A percentile compares a stretch with the other conserved stretches of the same genome.
Conservation (phyloP, 805 yeast genomes). For the Ogataea methanolica region DNA sequence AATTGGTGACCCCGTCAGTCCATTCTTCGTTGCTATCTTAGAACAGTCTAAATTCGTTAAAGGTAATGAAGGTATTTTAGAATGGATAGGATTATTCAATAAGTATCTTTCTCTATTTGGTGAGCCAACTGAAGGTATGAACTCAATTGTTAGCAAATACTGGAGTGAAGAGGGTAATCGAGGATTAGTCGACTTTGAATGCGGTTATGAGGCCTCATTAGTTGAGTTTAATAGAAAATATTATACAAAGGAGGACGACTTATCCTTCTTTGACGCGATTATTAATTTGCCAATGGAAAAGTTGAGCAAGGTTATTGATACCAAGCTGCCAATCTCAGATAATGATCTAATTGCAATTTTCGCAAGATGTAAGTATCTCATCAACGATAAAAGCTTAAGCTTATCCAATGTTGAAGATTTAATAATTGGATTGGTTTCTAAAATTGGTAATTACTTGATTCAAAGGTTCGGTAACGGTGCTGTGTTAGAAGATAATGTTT, state of each 20-base stretch:
- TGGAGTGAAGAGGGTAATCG: slow-evolving; percentile 7
- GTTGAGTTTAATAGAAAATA: slow-evolving; percentile 1
- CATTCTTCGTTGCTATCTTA: slow-evolving; percentile 49
- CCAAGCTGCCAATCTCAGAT: slow-evolving; percentile 39
- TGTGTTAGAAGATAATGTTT: not conserved
- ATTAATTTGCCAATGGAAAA: slow-evolving; percentile 26
- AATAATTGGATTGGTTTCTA: slow-evolving; percentile 36
- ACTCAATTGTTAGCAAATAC: slow-evolving; percentile 9
- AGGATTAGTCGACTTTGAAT: slow-evolving; percentile 1
- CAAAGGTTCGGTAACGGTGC: slow-evolving; percentile 11
- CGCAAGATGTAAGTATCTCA: slow-evolving; percentile 32
- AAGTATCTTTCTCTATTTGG: slow-evolving; percentile 51
- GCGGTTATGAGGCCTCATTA: slow-evolving; percentile 10
- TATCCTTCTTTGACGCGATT: slow-evolving; percentile 33
- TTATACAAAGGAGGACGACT: slow-evolving; percentile 2
- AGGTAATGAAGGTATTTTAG: slow-evolving; percentile 21
- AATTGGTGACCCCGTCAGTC: slow-evolving; percentile 39
- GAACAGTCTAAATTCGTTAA: slow-evolving; percentile 68
- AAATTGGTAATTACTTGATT: slow-evolving; percentile 38
- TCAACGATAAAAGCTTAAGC: slow-evolving; percentile 20
- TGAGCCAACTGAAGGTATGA: slow-evolving; percentile 40
- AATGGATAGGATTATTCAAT: slow-evolving; percentile 49
- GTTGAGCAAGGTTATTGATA: slow-evolving; percentile 19
- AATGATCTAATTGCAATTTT: slow-evolving; percentile 46
- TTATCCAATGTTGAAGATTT: slow-evolving; percentile 22